Conservation (phyloP, 1,139 yeast genomes). For the Geotrichum reessii region DNA sequence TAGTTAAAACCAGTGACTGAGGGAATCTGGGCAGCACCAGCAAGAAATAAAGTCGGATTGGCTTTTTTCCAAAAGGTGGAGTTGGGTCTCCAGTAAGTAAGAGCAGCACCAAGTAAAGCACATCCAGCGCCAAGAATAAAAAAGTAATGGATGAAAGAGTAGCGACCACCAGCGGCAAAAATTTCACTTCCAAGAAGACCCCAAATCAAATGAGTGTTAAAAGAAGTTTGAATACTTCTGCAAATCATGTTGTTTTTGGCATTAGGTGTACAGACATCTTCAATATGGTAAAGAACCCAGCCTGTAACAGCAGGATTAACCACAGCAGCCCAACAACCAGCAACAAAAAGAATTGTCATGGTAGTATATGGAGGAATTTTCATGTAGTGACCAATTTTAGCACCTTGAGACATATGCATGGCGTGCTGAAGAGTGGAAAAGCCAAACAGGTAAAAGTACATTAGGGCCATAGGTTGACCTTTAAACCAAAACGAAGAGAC, state of each 20-base stretch:
- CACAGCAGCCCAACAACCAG: constrained; percentile 39
- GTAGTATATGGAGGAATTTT: constrained; percentile 31
- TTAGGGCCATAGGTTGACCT: constrained; percentile 47
- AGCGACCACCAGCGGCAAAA: constrained; percentile 31
- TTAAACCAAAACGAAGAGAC: constrained; percentile 49
- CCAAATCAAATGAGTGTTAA: constrained; percentile 50
- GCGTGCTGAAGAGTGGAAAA: constrained; percentile 48
- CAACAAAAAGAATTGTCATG: constrained; percentile 34
- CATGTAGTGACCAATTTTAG: constrained; percentile 47
- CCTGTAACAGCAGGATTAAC: constrained; percentile 37
- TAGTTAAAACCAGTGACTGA: constrained; percentile 43
- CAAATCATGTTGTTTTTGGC: constrained; percentile 43
- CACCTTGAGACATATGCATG: constrained; percentile 43
- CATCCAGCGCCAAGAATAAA: constrained; percentile 30
- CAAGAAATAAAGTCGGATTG: constrained; percentile 38
- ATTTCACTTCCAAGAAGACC: constrained; percentile 50
- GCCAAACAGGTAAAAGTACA: constrained; percentile 47
- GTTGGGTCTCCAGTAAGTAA: constrained; percentile 37
- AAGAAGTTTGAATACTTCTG: constrained; percentile 42
- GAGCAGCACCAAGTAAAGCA: not conserved
- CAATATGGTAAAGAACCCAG: constrained; percentile 41
- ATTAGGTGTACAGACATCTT: constrained; percentile 41
- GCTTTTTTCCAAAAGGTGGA: constrained; percentile 22
- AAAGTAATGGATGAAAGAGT: constrained; percentile 37
- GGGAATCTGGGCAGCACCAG: constrained; percentile 40